Evolutionary conservation across 2,329 filamentous ascomycete species (phyloP).

Genomic region (Neopestalotiopsis sp.): DNA sequence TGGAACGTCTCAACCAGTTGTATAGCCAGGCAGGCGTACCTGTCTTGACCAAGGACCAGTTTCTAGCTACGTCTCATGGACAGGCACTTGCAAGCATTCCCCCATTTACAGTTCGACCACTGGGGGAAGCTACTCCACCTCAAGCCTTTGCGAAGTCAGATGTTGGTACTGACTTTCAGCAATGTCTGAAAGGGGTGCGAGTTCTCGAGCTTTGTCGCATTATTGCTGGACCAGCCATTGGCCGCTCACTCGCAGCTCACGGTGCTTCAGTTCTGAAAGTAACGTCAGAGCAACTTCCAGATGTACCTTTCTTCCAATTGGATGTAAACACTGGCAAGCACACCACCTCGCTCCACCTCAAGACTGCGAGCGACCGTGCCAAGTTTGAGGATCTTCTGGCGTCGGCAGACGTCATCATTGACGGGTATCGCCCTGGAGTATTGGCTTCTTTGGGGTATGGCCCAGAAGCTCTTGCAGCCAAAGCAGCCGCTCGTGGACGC

Average conservation of each 20-base stretch:
- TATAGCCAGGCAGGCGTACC: conserved; percentile 65
- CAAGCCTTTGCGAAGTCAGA: conserved; percentile 42
- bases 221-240: conserved; percentile 77
- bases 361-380: conserved; percentile 55
- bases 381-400: conserved; percentile 64
- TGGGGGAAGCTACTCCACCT: conserved; percentile 57
- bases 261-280: conserved; percentile 78
- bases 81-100: conserved; percentile 45
- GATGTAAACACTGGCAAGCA: conserved; percentile 77
- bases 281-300: conserved; percentile 70
- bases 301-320: conserved; percentile 75
- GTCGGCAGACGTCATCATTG: conserved; percentile 69
- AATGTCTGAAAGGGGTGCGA: conserved; percentile 64
- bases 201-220: conserved; percentile 78
- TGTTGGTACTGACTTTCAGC: conserved; percentile 37
- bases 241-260: conserved; percentile 74
- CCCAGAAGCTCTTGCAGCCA: conserved; percentile 55
- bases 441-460: conserved; percentile 69
- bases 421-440: conserved; percentile 73
- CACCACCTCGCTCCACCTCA: conserved; percentile 67
- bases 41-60: conserved; percentile 64
- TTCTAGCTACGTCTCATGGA: conserved; percentile 61
- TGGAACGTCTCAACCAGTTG: conserved; percentile 63
- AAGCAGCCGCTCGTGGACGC: conserved; percentile 60
- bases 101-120: conserved; percentile 55